Conservation (phyloP, 1,284 basidiomycete genomes). For the Porogramme epimiltina region DNA sequence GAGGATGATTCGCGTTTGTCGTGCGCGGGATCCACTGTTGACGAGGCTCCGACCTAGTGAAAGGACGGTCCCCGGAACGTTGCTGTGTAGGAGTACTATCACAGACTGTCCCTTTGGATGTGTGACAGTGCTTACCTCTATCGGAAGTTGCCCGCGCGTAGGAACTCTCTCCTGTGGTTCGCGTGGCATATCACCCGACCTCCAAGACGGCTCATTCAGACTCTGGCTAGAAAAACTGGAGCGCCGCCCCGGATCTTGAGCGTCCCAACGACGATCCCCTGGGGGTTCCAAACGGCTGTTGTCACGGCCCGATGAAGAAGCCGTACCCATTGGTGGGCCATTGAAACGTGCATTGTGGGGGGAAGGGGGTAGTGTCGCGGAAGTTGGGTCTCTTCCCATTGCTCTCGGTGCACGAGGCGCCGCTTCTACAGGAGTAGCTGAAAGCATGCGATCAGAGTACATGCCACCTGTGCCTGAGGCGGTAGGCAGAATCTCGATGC, state of each 20-base stretch:
- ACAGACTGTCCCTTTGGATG: no score
- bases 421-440: slow-evolving; percentile 21
- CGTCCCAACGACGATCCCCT: slow-evolving; percentile 12
- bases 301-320: neutral
- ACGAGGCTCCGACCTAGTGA: no score
- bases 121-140: no score
- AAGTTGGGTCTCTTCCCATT: slow-evolving; percentile 29
- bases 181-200: slow-evolving; percentile 3
- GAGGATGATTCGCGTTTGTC: neutral
- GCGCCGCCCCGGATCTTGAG: slow-evolving; percentile 1
- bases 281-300: neutral
- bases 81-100: no score
- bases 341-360: slow-evolving; percentile 2
- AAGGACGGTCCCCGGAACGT: no score
- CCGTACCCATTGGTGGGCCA: neutral
- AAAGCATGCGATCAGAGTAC: slow-evolving; percentile 26
- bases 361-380: neutral
- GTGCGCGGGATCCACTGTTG: no score
- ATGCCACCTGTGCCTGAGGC: slow-evolving; percentile 17
- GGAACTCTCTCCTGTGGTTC: slow-evolving; percentile 9
- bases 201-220: neutral
- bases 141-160: neutral
- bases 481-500: slow-evolving; percentile 9
- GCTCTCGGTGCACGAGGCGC: slow-evolving; percentile 40
- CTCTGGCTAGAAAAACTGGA: slow-evolving; percentile 6